Percentiles rank a stretch among this genome's conserved stretches.
Evolutionary conservation across 2,329 filamentous ascomycete genomes (phyloP).

Genomic region (Aspergillus ochraceus): DNA sequence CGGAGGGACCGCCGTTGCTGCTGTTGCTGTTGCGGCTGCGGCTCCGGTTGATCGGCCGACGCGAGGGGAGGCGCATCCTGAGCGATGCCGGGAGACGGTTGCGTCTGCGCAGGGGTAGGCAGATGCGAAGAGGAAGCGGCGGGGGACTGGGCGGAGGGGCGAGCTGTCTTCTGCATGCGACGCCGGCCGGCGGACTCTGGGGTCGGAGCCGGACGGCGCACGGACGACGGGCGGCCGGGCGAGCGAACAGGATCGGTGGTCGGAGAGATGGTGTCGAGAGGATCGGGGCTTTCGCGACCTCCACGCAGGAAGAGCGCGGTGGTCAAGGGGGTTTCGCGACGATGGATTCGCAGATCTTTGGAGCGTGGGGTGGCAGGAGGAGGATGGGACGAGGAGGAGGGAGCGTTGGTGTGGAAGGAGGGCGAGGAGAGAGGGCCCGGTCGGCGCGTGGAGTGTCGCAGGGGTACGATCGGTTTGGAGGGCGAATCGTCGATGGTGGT

Average conservation of each 20-base stretch:
- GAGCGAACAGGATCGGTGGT: conserved; percentile 8
- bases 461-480: conserved; percentile 13
- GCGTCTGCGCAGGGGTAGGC: conserved; percentile 1
- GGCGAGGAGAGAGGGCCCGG: conserved; percentile 9
- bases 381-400: conserved; percentile 8
- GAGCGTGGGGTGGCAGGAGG: conserved; percentile 16
- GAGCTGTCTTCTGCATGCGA: neutral
- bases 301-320: conserved; percentile 21
- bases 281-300: conserved; percentile 29
- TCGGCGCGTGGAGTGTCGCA: conserved; percentile 18
- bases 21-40: conserved; percentile 3
- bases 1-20: conserved; percentile 68
- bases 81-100: conserved; percentile 15
- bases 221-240: neutral
- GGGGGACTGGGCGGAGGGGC: conserved; percentile 4
- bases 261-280: conserved; percentile 26
- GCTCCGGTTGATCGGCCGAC: neutral
- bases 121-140: conserved; percentile 1
- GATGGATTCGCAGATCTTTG: conserved; percentile 18
- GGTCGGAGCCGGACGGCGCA: neutral
- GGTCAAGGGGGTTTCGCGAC: conserved; percentile 16
- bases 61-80: neutral
- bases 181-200: neutral
- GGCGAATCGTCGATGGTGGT: conserved; percentile 23
- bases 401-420: conserved; percentile 6